Percentiles rank a stretch among this genome's conserved stretches.
phyloP scores from a whole-genome alignment of 345 rosid genomes.

The Cardamine chenopodiifolia region DNA sequence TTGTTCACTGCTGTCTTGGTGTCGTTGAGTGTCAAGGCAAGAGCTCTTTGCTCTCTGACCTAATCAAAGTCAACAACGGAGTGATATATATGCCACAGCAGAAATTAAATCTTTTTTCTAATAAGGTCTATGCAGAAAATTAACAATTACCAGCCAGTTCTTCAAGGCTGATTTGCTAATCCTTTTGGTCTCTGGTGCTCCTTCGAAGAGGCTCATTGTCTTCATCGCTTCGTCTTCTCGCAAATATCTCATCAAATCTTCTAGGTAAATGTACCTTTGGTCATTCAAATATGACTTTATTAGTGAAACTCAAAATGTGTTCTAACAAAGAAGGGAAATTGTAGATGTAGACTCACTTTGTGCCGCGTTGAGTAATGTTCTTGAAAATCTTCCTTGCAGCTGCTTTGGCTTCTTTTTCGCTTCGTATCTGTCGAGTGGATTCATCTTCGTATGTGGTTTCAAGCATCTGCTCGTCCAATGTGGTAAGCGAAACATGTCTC shows the following conservation, averaged over 20 bases:
- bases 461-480: constrained; percentile 75
- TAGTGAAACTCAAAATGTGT: constrained; percentile 14
- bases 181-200: constrained; percentile 56
- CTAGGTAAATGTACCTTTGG: constrained; percentile 63
- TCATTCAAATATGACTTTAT: constrained; percentile 53
- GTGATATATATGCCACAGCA: constrained; percentile 42
- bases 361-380: constrained; percentile 62
- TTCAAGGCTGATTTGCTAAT: constrained; percentile 68
- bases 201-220: constrained; percentile 76
- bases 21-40: constrained; percentile 86
- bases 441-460: constrained; percentile 57
- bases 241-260: constrained; percentile 79
- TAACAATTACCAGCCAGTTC: constrained; percentile 78
- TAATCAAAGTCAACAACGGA: constrained; percentile 46
- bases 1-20: constrained; percentile 93
- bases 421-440: constrained; percentile 58
- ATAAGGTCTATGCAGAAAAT: not conserved
- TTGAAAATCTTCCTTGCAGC: constrained; percentile 87
- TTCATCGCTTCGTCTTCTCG: constrained; percentile 74
- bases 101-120: not conserved
- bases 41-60: constrained; percentile 95
- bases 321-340: not conserved
- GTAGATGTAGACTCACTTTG: constrained; percentile 50
- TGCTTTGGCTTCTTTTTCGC: constrained; percentile 80
- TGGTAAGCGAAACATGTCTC: constrained; percentile 65